These are phyloP conservation scores for Lentinula boryana DNA, from an alignment of 768 basidiomycete species.

Conservation along the genomic window DNA sequence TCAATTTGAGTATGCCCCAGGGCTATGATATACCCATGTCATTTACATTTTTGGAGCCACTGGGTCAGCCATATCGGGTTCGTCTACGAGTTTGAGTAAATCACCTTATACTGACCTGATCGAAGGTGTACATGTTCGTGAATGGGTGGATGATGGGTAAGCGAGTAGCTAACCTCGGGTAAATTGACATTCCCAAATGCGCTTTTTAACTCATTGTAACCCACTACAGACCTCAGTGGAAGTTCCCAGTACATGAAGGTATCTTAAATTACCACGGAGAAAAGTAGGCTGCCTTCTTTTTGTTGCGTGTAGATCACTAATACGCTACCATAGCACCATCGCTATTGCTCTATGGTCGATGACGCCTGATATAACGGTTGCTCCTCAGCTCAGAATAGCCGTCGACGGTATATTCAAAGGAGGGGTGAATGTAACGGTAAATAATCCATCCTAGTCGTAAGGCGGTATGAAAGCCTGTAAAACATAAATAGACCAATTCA, in stretches of 20 bases:
- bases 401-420: slow-evolving; percentile 37
- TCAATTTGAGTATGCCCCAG: slow-evolving; percentile 52
- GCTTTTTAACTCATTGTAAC: neutral
- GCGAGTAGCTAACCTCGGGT: slow-evolving; percentile 67
- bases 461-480: too few relatives aligned
- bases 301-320: neutral
- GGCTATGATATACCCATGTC: slow-evolving; percentile 66
- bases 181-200: neutral
- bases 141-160: slow-evolving; percentile 93
- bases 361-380: slow-evolving; percentile 23
- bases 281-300: slow-evolving; percentile 42
- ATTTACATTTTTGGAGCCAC: slow-evolving; percentile 59
- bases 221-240: slow-evolving; percentile 56
- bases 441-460: slow-evolving; percentile 21
- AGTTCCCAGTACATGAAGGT: slow-evolving; percentile 81
- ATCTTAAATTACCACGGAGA: slow-evolving; percentile 67
- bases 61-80: slow-evolving; percentile 56
- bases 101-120: neutral
- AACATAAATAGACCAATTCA: too few relatives aligned
- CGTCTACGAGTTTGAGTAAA: neutral
- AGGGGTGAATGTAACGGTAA: slow-evolving; percentile 32
- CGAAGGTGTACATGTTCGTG: slow-evolving; percentile 58
- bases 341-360: slow-evolving; percentile 49
- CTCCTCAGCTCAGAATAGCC: slow-evolving; percentile 30
- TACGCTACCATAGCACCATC: slow-evolving; percentile 33